Percentiles rank a stretch among this genome's conserved stretches.
phyloP scores from a whole-genome alignment of 2,329 filamentous ascomycete species.

The Alternaria triticimaculans region DNA sequence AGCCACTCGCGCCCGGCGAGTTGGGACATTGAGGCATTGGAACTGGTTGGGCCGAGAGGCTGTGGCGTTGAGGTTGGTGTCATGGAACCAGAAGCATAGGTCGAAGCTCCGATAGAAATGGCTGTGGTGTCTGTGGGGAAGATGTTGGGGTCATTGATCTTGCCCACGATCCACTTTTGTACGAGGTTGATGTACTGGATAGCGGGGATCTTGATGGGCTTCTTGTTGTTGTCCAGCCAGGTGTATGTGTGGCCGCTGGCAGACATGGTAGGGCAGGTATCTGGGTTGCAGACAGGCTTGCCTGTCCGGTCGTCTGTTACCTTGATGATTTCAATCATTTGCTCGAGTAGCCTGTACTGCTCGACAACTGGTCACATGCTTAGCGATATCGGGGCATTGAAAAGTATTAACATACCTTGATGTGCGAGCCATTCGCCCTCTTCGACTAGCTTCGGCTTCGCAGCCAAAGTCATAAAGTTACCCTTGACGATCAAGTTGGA shows the following conservation, averaged over 20 bases:
- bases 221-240: slow-evolving; percentile 87
- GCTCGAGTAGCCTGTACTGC: slow-evolving; percentile 87
- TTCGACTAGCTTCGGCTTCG: slow-evolving; percentile 90
- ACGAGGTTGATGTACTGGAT: slow-evolving; percentile 94
- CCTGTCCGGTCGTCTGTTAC: slow-evolving; percentile 80
- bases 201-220: slow-evolving; percentile 90
- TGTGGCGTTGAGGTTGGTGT: slow-evolving; percentile 54
- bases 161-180: slow-evolving; percentile 96
- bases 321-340: slow-evolving; percentile 87
- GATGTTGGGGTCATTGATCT: slow-evolving; percentile 86
- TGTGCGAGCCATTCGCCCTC: slow-evolving; percentile 95
- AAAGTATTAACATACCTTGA: slow-evolving; percentile 72
- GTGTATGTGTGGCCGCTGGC: slow-evolving; percentile 94
- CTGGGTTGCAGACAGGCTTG: slow-evolving; percentile 80
- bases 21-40: slow-evolving; percentile 65
- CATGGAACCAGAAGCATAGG: slow-evolving; percentile 62
- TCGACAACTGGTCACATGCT: slow-evolving; percentile 73
- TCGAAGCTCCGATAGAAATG: slow-evolving; percentile 68
- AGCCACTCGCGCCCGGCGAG: slow-evolving; percentile 77
- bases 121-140: slow-evolving; percentile 86
- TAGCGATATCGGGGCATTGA: slow-evolving; percentile 15
- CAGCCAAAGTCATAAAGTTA: slow-evolving; percentile 95
- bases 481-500: slow-evolving; percentile 92
- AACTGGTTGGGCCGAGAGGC: slow-evolving; percentile 53
- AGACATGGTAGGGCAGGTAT: slow-evolving; percentile 88